Conservation (phyloP, 1,284 basidiomycete genomes). For the Volvariella surrecta region DNA sequence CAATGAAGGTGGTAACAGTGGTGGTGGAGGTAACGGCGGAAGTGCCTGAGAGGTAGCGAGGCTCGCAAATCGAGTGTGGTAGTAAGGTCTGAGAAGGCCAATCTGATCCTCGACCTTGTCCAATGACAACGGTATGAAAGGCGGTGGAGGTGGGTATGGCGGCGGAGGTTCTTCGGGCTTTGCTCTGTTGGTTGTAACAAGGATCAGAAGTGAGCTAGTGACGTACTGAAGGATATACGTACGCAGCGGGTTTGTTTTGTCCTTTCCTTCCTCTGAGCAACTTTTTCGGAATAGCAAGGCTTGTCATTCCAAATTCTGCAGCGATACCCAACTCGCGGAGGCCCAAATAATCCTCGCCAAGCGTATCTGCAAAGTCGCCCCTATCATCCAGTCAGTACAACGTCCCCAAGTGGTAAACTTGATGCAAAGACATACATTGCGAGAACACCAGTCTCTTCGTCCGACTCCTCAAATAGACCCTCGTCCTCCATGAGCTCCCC, state of each 20-base stretch:
- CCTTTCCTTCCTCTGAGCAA: constrained; percentile 67
- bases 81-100: constrained; percentile 78
- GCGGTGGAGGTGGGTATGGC: constrained; percentile 81
- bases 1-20: constrained; percentile 5
- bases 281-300: constrained; percentile 71
- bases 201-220: constrained; percentile 5
- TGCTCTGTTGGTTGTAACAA: constrained; percentile 26
- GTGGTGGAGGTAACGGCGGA: constrained; percentile 9
- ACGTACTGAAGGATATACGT: constrained; percentile 29
- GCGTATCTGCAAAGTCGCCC: constrained; percentile 80
- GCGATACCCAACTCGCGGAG: constrained; percentile 86
- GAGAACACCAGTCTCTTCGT: constrained; percentile 69
- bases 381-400: constrained; percentile 24
- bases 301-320: constrained; percentile 76
- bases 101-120: constrained; percentile 70
- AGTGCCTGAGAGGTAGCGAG: constrained; percentile 22
- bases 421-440: constrained; percentile 45
- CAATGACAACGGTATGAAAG: constrained; percentile 65
- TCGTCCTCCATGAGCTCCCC: constrained; percentile 69
- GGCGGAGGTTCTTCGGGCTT: constrained; percentile 72
- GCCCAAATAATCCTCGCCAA: constrained; percentile 93
- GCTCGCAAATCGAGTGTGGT: constrained; percentile 46
- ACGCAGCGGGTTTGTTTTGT: constrained; percentile 29
- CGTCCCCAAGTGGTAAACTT: constrained; percentile 1
- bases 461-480: constrained; percentile 66